Conservation (phyloP, 164 flowering plant genomes). For the Piper longum region DNA sequence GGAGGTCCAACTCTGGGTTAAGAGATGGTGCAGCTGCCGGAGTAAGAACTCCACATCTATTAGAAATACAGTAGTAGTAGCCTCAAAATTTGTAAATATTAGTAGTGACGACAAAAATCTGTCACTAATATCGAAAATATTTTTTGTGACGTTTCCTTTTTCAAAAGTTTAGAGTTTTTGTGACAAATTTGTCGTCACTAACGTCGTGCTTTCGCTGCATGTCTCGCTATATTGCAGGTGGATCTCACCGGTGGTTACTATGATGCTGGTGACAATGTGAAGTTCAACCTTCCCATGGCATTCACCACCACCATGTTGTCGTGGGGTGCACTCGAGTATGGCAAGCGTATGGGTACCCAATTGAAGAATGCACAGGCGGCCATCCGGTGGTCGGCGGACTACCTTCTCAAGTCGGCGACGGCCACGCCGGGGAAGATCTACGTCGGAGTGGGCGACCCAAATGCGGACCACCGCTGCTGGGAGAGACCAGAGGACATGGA, state of each 20-base stretch:
- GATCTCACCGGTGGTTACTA: slow-evolving; percentile 79
- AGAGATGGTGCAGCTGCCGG: slow-evolving; percentile 39
- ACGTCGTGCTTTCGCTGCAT: neutral
- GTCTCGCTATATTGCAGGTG: slow-evolving; percentile 28
- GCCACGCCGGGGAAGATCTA: slow-evolving; percentile 61
- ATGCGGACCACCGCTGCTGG: slow-evolving; percentile 80
- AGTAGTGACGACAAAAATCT: no score
- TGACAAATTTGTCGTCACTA: no score
- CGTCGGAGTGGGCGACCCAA: slow-evolving; percentile 81
- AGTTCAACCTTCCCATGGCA: slow-evolving; percentile 94
- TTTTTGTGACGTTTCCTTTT: no score
- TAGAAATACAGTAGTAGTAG: no score
- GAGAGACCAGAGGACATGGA: slow-evolving; percentile 89
- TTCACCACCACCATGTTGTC: slow-evolving; percentile 86
- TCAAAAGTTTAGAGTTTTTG: no score
- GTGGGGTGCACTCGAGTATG: slow-evolving; percentile 70
- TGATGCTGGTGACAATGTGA: slow-evolving; percentile 93
- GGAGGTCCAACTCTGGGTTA: slow-evolving; percentile 57
- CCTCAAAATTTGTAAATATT: no score
- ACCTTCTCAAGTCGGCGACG: slow-evolving; percentile 65
- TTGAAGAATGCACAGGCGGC: slow-evolving; percentile 34
- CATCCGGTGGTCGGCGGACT: slow-evolving; percentile 79
- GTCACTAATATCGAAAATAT: no score
- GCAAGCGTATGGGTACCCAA: slow-evolving; percentile 41
- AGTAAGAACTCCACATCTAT: slow-evolving; percentile 16